Conservation (phyloP, 768 basidiomycete species). For the Boletus subcaerulescens region DNA sequence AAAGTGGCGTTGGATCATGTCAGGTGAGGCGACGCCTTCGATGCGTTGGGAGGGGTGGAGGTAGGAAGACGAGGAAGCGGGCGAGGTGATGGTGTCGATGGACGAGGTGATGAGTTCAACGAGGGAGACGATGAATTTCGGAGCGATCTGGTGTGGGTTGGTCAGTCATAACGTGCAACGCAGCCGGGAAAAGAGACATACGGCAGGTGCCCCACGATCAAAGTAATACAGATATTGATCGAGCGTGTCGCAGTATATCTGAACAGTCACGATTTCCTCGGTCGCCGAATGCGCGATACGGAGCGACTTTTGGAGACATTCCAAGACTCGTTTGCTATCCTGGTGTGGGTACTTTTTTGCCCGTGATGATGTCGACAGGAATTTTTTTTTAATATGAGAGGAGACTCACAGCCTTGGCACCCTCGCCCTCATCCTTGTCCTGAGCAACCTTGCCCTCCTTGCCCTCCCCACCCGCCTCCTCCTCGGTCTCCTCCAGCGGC, state of each 20-base stretch:
- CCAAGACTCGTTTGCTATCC: slow-evolving; percentile 95
- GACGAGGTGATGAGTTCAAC: slow-evolving; percentile 94
- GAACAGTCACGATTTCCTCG: slow-evolving; percentile 95
- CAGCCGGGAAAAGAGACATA: slow-evolving; percentile 40
- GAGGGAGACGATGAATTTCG: slow-evolving; percentile 95
- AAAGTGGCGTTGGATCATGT: slow-evolving; percentile 94
- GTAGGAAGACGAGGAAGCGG: slow-evolving; percentile 44
- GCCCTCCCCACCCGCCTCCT: slow-evolving; percentile 21
- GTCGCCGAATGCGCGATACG: slow-evolving; percentile 95
- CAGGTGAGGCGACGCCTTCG: slow-evolving; percentile 89
- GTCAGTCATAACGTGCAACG: background rate
- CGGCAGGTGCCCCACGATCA: slow-evolving; percentile 88
- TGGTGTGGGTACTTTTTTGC: slow-evolving; percentile 65
- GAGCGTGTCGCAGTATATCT: slow-evolving; percentile 93
- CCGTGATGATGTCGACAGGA: too few relatives aligned
- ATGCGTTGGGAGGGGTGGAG: slow-evolving; percentile 87
- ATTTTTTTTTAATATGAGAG: too few relatives aligned
- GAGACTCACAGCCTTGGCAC: slow-evolving; percentile 53
- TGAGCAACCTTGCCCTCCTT: slow-evolving; percentile 15
- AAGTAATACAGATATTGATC: slow-evolving; percentile 97
- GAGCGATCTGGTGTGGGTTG: slow-evolving; percentile 61
- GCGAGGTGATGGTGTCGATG: slow-evolving; percentile 86
- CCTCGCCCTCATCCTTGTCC: slow-evolving; percentile 44
- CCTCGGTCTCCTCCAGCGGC: slow-evolving; percentile 42
- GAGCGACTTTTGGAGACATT: slow-evolving; percentile 95